Evolutionary conservation across 2,329 filamentous ascomycete species (phyloP), one percentile per base, ranked within the genome.

Genomic region (Aspergillus sp.): DNA sequence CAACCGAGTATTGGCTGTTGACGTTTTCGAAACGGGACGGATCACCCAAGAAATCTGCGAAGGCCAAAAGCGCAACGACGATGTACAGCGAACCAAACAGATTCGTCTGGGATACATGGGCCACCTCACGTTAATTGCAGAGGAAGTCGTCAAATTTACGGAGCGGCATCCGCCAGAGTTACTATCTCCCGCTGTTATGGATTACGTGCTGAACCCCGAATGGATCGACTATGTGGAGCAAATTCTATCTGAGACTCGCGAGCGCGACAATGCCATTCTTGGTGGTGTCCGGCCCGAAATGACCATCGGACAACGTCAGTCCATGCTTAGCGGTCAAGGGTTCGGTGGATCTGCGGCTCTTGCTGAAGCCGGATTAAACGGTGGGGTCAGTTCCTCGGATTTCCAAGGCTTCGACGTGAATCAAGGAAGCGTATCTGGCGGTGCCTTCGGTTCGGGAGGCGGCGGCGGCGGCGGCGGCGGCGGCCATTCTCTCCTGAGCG

Each of bases 61-160:
- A 55, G 93, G 93, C 41, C 93, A 98, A 67, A 79, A 79, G 52
- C 82, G 83, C 42, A 95, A 88, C 57, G 91, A 97, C 60, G 83
- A 87, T 64, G 87, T 88, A 0, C 88, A 97, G 67, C 74, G 79
- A 49, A 81, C 85, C 62, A 88, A 81, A 53, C 89, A 87, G 66
- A 96, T 94, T 68, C 85, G 93, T 42, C 83, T 97, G 66, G 93
- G 93, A 36, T 98, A 97, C 71, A 98, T 98, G 90, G 93, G 93
- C 3, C 93, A 98, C 66, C 75, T 98, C 43, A 98, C 93, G 0
- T 78, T 98, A 29, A 96, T 98, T 50, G 91, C 93, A 29, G 93
- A 98, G 68, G 93, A 98, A 68, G 93, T 98, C 12, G 89, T 97
- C 63, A 98, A 97, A 69, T 97, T 98, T 63, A 95, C 89, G 33